Percentiles rank a stretch among this genome's conserved stretches.
These are phyloP conservation scores for Lagenidium sp. DNA, from an alignment of 352 stramenopile genomes.

Conservation along the genomic window DNA sequence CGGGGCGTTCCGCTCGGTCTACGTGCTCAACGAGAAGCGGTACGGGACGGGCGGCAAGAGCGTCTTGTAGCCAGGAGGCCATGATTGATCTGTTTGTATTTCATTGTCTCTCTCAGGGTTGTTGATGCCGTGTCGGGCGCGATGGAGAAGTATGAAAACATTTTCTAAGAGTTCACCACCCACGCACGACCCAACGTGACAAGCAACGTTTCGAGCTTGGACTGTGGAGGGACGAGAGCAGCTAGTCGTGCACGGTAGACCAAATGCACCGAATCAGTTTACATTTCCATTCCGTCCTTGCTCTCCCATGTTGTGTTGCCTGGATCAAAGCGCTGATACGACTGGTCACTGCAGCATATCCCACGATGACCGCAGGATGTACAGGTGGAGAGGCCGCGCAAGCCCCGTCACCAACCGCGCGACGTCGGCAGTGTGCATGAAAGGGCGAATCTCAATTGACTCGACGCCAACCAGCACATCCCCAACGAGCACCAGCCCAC, in stretches of 20 bases:
- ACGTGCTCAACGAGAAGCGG: conserved; percentile 83
- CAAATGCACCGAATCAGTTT: too few relatives aligned
- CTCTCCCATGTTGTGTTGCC: too few relatives aligned
- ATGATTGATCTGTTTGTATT: background rate
- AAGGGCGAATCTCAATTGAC: conserved; percentile 11
- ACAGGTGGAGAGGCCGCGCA: conserved; percentile 34
- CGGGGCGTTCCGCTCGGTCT: conserved; percentile 78
- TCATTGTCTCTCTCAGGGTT: conserved; percentile 24
- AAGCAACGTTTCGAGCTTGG: too few relatives aligned
- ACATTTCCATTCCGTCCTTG: too few relatives aligned
- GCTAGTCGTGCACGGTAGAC: too few relatives aligned
- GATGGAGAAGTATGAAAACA: conserved; percentile 84
- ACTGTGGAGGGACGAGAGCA: too few relatives aligned
- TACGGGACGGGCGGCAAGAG: conserved; percentile 5
- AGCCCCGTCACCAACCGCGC: conserved; percentile 31
- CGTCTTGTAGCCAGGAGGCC: background rate
- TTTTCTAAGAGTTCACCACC: conserved; percentile 40
- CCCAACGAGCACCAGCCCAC: conserved; percentile 51
- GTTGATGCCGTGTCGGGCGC: conserved; percentile 79
- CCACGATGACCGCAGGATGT: conserved; percentile 61
- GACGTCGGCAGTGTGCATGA: conserved; percentile 27
- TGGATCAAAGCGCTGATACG: too few relatives aligned
- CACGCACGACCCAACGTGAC: too few relatives aligned
- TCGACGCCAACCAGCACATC: conserved; percentile 60
- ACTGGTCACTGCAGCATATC: conserved; percentile 36